Evolutionary conservation across 192 early-diverging fungal species (phyloP), one percentile per base, ranked within the genome.

Genomic region (Coemansia sp.): DNA sequence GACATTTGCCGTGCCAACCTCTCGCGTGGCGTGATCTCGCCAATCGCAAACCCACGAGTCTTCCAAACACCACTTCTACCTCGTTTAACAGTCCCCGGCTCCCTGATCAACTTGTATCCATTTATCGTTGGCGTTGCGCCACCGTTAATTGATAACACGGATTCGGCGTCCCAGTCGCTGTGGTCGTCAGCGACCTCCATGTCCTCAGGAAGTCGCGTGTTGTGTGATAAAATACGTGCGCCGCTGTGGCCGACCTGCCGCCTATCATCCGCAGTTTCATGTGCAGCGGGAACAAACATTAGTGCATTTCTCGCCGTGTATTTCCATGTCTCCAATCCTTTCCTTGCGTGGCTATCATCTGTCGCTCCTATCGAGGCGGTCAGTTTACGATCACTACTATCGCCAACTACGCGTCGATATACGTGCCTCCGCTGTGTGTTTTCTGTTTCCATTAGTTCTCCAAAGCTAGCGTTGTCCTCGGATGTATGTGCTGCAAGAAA

Each of bases 381-480:
- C 30, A 53, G 51, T 21, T 53, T 53, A 16, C 51, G 18, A 10
- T 21, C n/a, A 20, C 39, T 66, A 52, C 24, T 38, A 35, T n/a
- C 41, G 11, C 70, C 63, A 21, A 30, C n/a, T 21, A 52, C 7
- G 14, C 59, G 52, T 14, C 20, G 44, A 16, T 60, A 20, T 4
- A 26, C 30, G 18, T 15, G 18, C 36, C 20, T 35, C 21, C 71
- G 55, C 45, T 12, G 59, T 39, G 15, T 15, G 64, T 44, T 73
- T 58, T 71, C 69, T 2, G 14, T 16, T 2, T 45, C 57, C 36
- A 82, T 23, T 23, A 76, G 52, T 39, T 20, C 55, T 21, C 41
- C 57, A 38, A 82, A 82, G 18, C 79, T 73, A 10, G 79, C 74
- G 38, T 60, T 76, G 64, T 76, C 74, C 49, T 73, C 70, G 68